These are phyloP conservation scores for Capronia epimyces DNA, from an alignment of 2,329 filamentous ascomycete genomes.

Conservation along the genomic window DNA sequence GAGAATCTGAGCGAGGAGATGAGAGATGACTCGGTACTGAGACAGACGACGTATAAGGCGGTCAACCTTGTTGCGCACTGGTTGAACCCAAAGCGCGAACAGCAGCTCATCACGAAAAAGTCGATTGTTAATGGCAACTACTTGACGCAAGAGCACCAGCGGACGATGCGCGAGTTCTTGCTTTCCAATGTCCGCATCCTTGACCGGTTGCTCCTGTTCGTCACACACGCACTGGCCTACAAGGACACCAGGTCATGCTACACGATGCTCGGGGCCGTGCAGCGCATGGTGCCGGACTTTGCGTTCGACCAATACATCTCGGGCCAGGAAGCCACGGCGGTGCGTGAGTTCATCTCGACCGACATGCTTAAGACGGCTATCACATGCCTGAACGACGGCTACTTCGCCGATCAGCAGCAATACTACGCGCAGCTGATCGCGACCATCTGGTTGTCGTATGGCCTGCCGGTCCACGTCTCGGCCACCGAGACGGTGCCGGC, in stretches of 20 bases:
- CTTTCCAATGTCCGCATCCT: slow-evolving; percentile 71
- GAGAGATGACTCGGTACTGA: slow-evolving; percentile 92
- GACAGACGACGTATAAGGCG: slow-evolving; percentile 85
- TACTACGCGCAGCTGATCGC: slow-evolving; percentile 86
- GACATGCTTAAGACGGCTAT: slow-evolving; percentile 88
- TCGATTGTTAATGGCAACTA: slow-evolving; percentile 25
- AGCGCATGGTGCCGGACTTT: slow-evolving; percentile 78
- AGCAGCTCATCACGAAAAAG: slow-evolving; percentile 43
- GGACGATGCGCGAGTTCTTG: slow-evolving; percentile 69
- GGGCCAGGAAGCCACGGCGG: slow-evolving; percentile 54
- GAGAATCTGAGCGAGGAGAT: slow-evolving; percentile 90
- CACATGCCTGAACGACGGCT: slow-evolving; percentile 84
- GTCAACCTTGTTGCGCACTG: slow-evolving; percentile 88
- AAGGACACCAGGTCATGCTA: slow-evolving; percentile 83
- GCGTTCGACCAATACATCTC: slow-evolving; percentile 29
- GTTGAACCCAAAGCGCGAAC: slow-evolving; percentile 64
- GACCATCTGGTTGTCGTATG: slow-evolving; percentile 73
- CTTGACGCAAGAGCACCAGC: slow-evolving; percentile 33
- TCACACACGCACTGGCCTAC: slow-evolving; percentile 83
- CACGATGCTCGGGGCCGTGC: slow-evolving; percentile 78
- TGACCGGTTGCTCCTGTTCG: slow-evolving; percentile 85
- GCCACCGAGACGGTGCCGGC: slow-evolving; percentile 21
- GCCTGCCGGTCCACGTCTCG: slow-evolving; percentile 32
- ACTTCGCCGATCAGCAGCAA: slow-evolving; percentile 94
- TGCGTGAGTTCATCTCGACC: slow-evolving; percentile 83